Conservation (phyloP, 805 yeast species). For the Wickerhamiella nectarea region DNA sequence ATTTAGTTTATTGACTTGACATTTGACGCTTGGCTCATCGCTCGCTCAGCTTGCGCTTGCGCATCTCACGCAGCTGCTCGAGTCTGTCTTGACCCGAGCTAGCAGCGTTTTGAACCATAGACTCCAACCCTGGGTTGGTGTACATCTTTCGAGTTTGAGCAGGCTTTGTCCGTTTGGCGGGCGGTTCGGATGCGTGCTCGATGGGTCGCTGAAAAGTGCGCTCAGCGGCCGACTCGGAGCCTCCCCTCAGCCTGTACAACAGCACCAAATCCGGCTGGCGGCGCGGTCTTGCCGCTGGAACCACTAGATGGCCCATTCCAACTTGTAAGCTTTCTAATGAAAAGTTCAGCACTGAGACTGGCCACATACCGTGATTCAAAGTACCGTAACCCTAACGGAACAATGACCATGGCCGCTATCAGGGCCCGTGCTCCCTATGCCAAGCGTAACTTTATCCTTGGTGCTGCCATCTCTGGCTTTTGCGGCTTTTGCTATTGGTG, state of each 20-base stretch:
- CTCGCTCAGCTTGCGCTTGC: not conserved
- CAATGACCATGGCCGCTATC: conserved; percentile 87
- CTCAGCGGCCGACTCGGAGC: not conserved
- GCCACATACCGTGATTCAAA: conserved; percentile 9
- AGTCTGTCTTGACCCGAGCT: not conserved
- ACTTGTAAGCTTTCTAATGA: not conserved
- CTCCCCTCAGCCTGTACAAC: not conserved
- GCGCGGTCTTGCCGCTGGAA: not conserved
- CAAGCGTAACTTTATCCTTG: conserved; percentile 55
- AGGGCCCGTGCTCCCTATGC: conserved; percentile 83
- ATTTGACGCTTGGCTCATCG: not conserved
- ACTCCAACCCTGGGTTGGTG: not conserved
- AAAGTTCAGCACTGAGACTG: conserved; percentile 1
- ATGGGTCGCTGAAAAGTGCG: too few species aligned
- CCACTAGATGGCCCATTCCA: not conserved
- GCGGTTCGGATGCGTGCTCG: too few species aligned
- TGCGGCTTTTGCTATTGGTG: conserved; percentile 47
- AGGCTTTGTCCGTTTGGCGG: not conserved
- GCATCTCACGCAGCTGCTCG: not conserved
- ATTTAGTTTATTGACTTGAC: not conserved
- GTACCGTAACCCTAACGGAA: conserved; percentile 56
- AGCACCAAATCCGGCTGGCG: conserved; percentile 4
- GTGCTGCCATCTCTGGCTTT: conserved; percentile 45
- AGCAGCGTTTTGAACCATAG: not conserved
- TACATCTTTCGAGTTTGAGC: not conserved